These are phyloP conservation scores for Tranzscheliella williamsii DNA, from an alignment of 1,284 basidiomycete genomes.

Conservation along the genomic window DNA sequence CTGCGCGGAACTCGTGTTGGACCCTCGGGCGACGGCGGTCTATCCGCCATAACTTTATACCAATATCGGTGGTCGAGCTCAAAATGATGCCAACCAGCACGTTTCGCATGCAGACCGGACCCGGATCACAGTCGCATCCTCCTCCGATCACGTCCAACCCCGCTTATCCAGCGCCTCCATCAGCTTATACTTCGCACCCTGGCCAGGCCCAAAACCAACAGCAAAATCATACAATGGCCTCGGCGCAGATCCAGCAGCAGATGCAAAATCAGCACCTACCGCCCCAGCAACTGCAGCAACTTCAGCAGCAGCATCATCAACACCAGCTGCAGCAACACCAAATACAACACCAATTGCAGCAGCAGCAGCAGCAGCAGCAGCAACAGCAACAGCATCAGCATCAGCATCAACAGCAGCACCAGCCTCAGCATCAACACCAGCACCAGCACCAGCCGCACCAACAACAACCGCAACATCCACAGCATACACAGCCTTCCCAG, in stretches of 20 bases:
- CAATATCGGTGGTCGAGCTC: no score
- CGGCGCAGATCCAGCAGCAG: conserved; percentile 12
- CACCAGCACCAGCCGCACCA: no score
- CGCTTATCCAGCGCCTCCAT: conserved; percentile 13
- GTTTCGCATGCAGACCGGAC: conserved; percentile 25
- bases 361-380: conserved; percentile 14
- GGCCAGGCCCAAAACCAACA: conserved; percentile 13
- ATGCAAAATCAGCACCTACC: conserved; percentile 8
- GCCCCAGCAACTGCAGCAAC: conserved; percentile 10
- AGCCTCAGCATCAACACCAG: conserved; percentile 9
- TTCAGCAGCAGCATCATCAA: conserved; percentile 2
- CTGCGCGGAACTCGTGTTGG: no score
- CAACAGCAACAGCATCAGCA: conserved; percentile 13
- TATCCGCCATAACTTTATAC: no score
- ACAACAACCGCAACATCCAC: no score
- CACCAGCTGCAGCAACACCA: conserved; percentile 13
- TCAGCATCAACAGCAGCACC: conserved; percentile 2
- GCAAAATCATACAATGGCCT: neutral
- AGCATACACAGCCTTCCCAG: no score
- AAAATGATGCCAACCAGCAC: conserved; percentile 35
- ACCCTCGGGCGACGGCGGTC: no score
- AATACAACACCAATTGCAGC: conserved; percentile 12
- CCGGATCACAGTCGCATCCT: conserved; percentile 22
- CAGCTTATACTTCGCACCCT: conserved; percentile 18
- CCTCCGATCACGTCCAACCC: conserved; percentile 5